Base-by-base conservation (phyloP, 164 flowering plant genomes). In the Magnolia sinica region DNA sequence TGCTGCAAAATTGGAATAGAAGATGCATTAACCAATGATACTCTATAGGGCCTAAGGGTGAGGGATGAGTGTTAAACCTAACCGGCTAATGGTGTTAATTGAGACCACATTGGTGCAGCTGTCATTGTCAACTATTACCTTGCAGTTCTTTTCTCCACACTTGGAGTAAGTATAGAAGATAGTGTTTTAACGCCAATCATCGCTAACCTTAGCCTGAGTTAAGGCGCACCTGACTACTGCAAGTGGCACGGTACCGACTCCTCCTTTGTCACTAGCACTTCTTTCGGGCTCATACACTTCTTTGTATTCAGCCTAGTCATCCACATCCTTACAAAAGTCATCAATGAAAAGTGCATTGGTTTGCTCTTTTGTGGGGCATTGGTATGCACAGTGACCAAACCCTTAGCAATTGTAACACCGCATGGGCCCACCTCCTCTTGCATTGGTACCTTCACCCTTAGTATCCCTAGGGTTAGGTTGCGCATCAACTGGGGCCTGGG, bases 91-190 rank as follows among this genome's bases (percentile, higher is more conserved):
- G 7, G 19, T 71, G 59, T 18, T 71, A n/a, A 29, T 20, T 50
- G 59, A 50, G 59, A 71, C 61, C n/a, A 71, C 73, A 50, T 71
- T 71, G 20, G 73, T 71, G 27, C 73, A 71, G 19, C 73, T 71
- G 18, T 3, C 50, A 11, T 59, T 71, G 50, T 71, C 59, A 6
- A 71, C 20, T 9, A 71, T 71, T 29, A 50, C 24, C 59, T 71
- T 71, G 59, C 59, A 71, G 22, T 50, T 71, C 73, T 71, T 71
- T n/a, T 71, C 73, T 18, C 73, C 27, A 50, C 73, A 71, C 50
- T 71, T 71, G 45, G 59, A 6, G 20, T 71, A 50, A n/a, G 73
- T 71, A 27, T 20, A 19, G 14, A 70, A 70, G 20, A 31, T 31
- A n/a, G 7, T 8, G 16, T 16, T 70, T 24, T 20, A 18, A 31